Evolutionary conservation across 1,284 basidiomycete species (phyloP).

Genomic region (Apiotrichum veenhuisii): DNA sequence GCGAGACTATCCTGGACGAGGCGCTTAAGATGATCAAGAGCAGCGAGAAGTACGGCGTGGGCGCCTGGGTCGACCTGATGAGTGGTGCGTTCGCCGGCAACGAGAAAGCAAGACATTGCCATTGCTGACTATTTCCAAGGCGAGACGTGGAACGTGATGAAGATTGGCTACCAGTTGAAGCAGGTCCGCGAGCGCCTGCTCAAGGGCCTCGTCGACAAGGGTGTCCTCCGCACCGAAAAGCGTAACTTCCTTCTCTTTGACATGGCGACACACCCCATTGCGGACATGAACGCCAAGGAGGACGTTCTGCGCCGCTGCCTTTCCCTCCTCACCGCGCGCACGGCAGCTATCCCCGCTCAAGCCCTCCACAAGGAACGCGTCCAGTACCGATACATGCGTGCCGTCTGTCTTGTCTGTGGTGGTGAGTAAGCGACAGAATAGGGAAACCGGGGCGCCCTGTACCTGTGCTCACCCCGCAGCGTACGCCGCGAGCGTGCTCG

Average conservation of each 20-base stretch:
- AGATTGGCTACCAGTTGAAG: constrained; percentile 95
- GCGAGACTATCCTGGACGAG: constrained; percentile 92
- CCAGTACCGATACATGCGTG: constrained; percentile 72
- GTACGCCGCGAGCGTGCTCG: constrained; percentile 92
- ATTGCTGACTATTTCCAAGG: constrained; percentile 54
- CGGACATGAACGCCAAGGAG: constrained; percentile 84
- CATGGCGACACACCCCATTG: constrained; percentile 95
- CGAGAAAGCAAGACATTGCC: background rate
- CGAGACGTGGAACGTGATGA: constrained; percentile 98
- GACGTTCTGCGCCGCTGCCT: constrained; percentile 71
- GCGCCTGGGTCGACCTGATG: constrained; percentile 88
- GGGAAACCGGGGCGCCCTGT: background rate
- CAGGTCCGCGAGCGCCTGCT: constrained; percentile 93
- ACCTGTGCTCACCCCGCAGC: constrained; percentile 25
- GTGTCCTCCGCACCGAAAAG: constrained; percentile 92
- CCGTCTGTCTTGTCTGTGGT: constrained; percentile 77
- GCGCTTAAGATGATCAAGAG: constrained; percentile 88
- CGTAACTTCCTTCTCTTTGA: constrained; percentile 96
- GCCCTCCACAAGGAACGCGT: constrained; percentile 70
- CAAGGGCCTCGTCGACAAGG: constrained; percentile 96
- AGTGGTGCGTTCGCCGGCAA: constrained; percentile 60
- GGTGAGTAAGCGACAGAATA: constrained; percentile 46
- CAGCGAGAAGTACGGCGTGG: constrained; percentile 77
- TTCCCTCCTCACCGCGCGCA: constrained; percentile 73
- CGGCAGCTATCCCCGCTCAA: constrained; percentile 68